Percentiles rank a stretch among this genome's conserved stretches.
These are phyloP conservation scores for Bruguiera hainesii DNA, from an alignment of 441 rosid genomes.

Conservation along the genomic window DNA sequence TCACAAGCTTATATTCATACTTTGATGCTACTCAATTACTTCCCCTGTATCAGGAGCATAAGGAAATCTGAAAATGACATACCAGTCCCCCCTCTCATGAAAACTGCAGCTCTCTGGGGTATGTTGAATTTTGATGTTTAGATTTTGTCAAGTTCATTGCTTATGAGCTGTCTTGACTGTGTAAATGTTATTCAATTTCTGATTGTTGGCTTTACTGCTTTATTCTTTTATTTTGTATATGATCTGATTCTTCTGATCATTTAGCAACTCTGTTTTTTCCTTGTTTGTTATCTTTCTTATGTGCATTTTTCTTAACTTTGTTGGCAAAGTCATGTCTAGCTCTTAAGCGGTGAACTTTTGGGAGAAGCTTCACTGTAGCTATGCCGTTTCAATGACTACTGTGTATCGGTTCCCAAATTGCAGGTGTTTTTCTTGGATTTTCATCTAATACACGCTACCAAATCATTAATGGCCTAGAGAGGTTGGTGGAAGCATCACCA, in stretches of 20 bases:
- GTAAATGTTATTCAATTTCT: not conserved
- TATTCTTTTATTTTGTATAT: not conserved
- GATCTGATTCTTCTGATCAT: not conserved
- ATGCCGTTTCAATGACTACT: not conserved
- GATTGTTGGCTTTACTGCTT: not conserved
- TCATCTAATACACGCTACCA: slow-evolving; percentile 93
- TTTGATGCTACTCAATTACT: not conserved
- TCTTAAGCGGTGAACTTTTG: not conserved
- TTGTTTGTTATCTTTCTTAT: not conserved
- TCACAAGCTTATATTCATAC: not conserved
- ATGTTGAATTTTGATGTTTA: slow-evolving; percentile 19
- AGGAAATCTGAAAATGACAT: slow-evolving; percentile 68
- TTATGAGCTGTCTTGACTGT: not conserved
- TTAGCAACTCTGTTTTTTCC: too few species aligned
- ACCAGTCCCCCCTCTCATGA: slow-evolving; percentile 70
- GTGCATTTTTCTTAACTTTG: not conserved
- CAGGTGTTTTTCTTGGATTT: slow-evolving; percentile 83
- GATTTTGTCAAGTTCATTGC: not conserved
- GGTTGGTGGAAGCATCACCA: slow-evolving; percentile 74
- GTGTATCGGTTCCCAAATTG: not conserved
- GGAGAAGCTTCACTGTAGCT: not conserved
- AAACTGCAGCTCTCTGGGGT: slow-evolving; percentile 93
- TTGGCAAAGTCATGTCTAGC: not conserved
- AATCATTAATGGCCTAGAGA: slow-evolving; percentile 76
- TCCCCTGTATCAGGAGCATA: slow-evolving; percentile 42